Evolutionary conservation across 1,284 basidiomycete genomes (phyloP), one percentile per base, ranked within the genome.

Genomic region (Malassezia nana): DNA sequence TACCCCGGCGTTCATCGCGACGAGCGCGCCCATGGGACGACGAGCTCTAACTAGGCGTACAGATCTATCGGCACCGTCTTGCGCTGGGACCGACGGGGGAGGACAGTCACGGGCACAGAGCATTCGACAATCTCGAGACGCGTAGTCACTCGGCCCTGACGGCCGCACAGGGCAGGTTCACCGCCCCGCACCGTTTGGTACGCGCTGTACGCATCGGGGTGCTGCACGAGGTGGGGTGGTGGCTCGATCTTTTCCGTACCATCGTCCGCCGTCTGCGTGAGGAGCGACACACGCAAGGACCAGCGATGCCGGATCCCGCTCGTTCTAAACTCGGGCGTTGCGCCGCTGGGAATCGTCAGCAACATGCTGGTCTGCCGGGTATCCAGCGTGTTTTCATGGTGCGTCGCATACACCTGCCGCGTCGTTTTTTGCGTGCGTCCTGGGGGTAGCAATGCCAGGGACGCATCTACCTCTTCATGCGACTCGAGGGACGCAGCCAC

Each of bases 71-170:
- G 58, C 13, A 60, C 57, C 5, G 64, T 55, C 29, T 57, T 56
- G 38, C 60, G 65, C 24, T 57, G 59, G 7, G 67, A 66, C 28
- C 60, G 65, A 53, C 66, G 64, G 7, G 70, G 63, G 35, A 70
- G 43, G 31, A 73, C 60, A 12, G 46, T 52, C 1, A 73, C 54
- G 4, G 71, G 67, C 7, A 73, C 65, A 1, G 67, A 61, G 44
- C 69, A 72, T 42, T 73, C 71, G 13, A 73, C 69, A 8, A 69
- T 69, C 32, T 73, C 71, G 1, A 73, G 54, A 22, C 31, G 22
- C 28, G 33, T 42, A 9, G 25, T 50, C 4, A 20, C 35, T 13
- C 32, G 13, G 6, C 31, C 26, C 8, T 25, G 12, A 12, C 47
- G 20, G 33, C 57, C 38, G 38, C 46, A 12, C 24, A 59, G 44